phyloP scores from a whole-genome alignment of 768 basidiomycete genomes.

The Phylloporus sp. region DNA sequence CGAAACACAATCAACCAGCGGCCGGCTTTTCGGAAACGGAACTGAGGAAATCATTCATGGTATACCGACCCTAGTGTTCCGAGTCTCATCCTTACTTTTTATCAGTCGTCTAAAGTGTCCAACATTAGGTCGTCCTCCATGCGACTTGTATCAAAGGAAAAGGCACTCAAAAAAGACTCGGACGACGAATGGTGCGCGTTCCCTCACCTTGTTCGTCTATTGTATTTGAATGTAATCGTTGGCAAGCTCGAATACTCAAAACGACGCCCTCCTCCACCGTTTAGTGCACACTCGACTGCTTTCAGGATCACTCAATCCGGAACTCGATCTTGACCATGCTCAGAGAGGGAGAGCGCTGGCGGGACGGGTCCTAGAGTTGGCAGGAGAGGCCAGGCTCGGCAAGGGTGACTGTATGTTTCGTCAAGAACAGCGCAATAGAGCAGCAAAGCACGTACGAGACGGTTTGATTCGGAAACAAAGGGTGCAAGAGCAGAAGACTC shows the following conservation, averaged over 20 bases:
- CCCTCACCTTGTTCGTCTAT: not conserved
- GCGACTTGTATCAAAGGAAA: conserved; percentile 12
- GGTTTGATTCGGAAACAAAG: conserved; percentile 61
- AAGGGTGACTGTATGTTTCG: conserved; percentile 65
- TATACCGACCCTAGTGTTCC: conserved; percentile 24
- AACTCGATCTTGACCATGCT: conserved; percentile 58
- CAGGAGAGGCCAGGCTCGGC: conserved; percentile 64
- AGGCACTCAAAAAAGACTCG: conserved; percentile 34
- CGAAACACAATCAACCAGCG: conserved; percentile 20
- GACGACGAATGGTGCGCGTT: conserved; percentile 51
- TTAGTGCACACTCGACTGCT: conserved; percentile 76
- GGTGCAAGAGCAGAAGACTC: conserved; percentile 45
- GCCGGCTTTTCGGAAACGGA: conserved; percentile 29
- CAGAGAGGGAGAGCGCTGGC: conserved; percentile 69
- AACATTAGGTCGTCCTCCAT: conserved; percentile 40
- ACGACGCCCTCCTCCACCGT: conserved; percentile 73
- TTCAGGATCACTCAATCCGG: conserved; percentile 63
- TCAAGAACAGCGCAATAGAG: conserved; percentile 60
- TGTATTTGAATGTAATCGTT: not conserved
- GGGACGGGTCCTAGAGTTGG: conserved; percentile 70
- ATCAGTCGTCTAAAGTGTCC: conserved; percentile 73
- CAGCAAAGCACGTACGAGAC: conserved; percentile 66
- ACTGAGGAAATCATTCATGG: conserved; percentile 73
- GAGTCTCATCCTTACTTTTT: conserved; percentile 2
- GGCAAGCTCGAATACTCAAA: conserved; percentile 64